A percentile compares a stretch with the other conserved stretches of the same genome.
phyloP scores from a whole-genome alignment of 2,329 filamentous ascomycete species.

The Ascochyta koolunga region DNA sequence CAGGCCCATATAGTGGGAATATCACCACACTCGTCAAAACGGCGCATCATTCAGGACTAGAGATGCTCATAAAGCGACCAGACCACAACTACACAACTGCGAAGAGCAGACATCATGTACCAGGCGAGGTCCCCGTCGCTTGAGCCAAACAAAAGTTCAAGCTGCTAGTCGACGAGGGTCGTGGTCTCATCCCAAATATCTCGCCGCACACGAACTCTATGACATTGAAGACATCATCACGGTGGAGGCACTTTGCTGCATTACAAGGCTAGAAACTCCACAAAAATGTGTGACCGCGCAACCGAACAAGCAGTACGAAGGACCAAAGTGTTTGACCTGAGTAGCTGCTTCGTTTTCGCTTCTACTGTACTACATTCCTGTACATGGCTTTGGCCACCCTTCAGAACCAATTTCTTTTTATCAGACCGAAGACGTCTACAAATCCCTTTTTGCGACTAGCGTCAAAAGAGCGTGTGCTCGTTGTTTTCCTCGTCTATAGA shows the following conservation, averaged over 20 bases:
- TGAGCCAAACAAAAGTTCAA: not conserved
- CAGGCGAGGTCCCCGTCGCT: not conserved
- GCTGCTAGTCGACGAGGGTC: not conserved
- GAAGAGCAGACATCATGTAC: not conserved
- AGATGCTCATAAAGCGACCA: not conserved
- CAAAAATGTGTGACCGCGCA: not conserved
- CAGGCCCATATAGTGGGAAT: not conserved
- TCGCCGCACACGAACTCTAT: not conserved
- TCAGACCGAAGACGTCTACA: not conserved
- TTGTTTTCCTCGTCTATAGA: slow-evolving; percentile 9
- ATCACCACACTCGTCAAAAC: not conserved
- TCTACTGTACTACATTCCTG: not conserved
- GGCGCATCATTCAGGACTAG: not conserved
- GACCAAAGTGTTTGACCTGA: slow-evolving; percentile 16
- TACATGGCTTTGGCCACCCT: slow-evolving; percentile 6
- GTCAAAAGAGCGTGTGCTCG: not conserved
- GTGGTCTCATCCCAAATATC: not conserved
- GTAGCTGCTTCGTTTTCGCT: not conserved
- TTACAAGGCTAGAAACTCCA: not conserved
- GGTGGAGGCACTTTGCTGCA: not conserved
- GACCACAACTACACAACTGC: not conserved
- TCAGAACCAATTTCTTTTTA: not conserved
- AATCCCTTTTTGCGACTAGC: not conserved
- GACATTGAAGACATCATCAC: not conserved
- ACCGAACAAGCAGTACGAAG: not conserved